A percentile compares a stretch with the other conserved stretches of the same genome.
phyloP scores from a whole-genome alignment of 495 filamentous ascomycete species.

The Niebla homalea region DNA sequence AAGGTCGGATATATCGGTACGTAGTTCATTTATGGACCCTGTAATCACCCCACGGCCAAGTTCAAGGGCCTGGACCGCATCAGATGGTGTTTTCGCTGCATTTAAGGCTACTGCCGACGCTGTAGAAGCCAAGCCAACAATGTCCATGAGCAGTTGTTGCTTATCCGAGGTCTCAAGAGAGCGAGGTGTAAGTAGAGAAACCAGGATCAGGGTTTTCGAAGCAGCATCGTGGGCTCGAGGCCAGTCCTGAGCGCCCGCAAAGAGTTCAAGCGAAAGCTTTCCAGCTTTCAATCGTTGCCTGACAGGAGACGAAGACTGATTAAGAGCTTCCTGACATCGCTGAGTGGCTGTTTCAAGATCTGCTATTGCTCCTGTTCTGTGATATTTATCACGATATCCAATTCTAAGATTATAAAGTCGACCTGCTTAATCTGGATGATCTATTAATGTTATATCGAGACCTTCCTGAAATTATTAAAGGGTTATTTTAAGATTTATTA shows the following conservation, averaged over 20 bases:
- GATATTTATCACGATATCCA: no score
- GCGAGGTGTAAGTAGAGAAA: slow-evolving; percentile 1
- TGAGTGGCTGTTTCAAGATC: background rate
- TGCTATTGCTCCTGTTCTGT: background rate
- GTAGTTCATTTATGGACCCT: slow-evolving; percentile 2
- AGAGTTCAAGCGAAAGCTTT: no score
- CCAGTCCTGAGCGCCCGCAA: background rate
- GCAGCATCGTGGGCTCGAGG: background rate
- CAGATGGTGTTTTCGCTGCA: slow-evolving; percentile 2
- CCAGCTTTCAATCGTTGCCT: background rate
- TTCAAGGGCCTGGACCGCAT: slow-evolving; percentile 13
- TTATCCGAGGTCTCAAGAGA: slow-evolving; percentile 16
- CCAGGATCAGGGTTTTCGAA: background rate
- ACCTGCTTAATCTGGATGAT: no score
- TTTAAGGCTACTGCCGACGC: slow-evolving; percentile 15
- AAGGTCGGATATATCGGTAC: slow-evolving; percentile 1
- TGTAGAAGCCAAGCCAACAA: slow-evolving; percentile 13
- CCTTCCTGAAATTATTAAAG: no score
- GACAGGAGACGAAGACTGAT: no score
- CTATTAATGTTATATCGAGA: no score
- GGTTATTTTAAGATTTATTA: no score
- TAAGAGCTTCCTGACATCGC: background rate
- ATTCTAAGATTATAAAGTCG: no score
- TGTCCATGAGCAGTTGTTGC: slow-evolving; percentile 11
- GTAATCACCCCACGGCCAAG: slow-evolving; percentile 13